Percentiles rank a stretch among this genome's conserved stretches.
These are phyloP conservation scores for Phytophthora rubi DNA, from an alignment of 352 stramenopile species.

Conservation along the genomic window DNA sequence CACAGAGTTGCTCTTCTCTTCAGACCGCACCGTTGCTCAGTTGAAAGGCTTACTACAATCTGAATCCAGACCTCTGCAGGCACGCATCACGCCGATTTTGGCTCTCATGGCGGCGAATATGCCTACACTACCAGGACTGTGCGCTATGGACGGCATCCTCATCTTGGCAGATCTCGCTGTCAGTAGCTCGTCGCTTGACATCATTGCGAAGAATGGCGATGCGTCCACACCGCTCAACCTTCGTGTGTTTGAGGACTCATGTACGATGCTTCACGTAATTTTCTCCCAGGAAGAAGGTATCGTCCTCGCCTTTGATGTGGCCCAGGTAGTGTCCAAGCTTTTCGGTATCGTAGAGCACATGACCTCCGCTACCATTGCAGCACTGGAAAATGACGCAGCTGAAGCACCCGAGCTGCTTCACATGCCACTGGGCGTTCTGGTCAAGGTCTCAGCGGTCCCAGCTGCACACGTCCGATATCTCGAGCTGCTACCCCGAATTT, in stretches of 20 bases:
- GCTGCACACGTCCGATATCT: slow-evolving; percentile 48
- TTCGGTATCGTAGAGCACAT: slow-evolving; percentile 51
- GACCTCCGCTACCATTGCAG: slow-evolving; percentile 4
- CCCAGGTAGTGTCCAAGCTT: slow-evolving; percentile 51
- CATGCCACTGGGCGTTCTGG: slow-evolving; percentile 53
- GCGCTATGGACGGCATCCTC: slow-evolving; percentile 48
- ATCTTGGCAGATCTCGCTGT: slow-evolving; percentile 42
- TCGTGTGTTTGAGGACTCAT: slow-evolving; percentile 50
- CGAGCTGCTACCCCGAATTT: slow-evolving; percentile 43
- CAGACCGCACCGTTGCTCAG: slow-evolving; percentile 33
- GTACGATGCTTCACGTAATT: slow-evolving; percentile 52
- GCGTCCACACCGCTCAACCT: slow-evolving; percentile 14
- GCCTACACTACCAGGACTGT: slow-evolving; percentile 55
- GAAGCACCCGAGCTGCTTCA: slow-evolving; percentile 41
- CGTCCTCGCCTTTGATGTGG: slow-evolving; percentile 54
- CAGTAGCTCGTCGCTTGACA: slow-evolving; percentile 7
- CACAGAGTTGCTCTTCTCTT: slow-evolving; percentile 41
- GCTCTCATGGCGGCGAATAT: slow-evolving; percentile 54
- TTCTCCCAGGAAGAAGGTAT: slow-evolving; percentile 56
- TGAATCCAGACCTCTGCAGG: slow-evolving; percentile 41
- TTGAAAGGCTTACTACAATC: slow-evolving; percentile 44
- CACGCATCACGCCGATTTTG: slow-evolving; percentile 56
- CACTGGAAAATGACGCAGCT: background rate
- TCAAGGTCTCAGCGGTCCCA: slow-evolving; percentile 49
- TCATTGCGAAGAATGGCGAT: slow-evolving; percentile 6